Conservation (phyloP, 805 yeast genomes). For the Saturnispora dispora region DNA sequence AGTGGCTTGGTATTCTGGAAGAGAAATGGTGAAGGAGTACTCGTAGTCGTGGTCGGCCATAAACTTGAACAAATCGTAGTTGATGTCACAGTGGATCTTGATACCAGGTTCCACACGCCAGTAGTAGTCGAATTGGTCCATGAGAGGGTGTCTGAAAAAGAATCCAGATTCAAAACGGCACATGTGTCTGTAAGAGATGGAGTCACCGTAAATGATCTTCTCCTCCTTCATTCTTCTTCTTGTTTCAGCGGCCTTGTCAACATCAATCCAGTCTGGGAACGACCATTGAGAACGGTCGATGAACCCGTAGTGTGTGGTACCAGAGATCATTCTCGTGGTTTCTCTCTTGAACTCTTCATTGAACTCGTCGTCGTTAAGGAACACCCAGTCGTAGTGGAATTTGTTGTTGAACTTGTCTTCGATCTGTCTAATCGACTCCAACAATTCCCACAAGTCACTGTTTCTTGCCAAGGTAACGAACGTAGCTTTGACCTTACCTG, state of each 20-base stretch:
- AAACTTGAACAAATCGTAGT: constrained; percentile 71
- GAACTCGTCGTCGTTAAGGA: constrained; percentile 81
- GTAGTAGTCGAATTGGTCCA: constrained; percentile 77
- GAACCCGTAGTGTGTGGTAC: constrained; percentile 65
- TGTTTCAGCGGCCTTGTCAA: constrained; percentile 49
- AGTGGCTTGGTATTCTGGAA: constrained; percentile 66
- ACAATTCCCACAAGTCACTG: constrained; percentile 52
- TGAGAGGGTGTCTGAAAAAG: constrained; percentile 68
- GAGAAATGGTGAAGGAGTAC: constrained; percentile 71
- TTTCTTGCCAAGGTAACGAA: constrained; percentile 77
- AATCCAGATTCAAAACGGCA: constrained; percentile 88
- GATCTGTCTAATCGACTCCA: constrained; percentile 60
- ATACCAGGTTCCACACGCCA: constrained; percentile 94
- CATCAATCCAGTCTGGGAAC: constrained; percentile 76
- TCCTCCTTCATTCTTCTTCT: constrained; percentile 44
- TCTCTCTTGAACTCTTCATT: constrained; percentile 67
- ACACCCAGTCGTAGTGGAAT: constrained; percentile 90
- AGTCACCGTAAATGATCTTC: constrained; percentile 54
- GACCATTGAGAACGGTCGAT: constrained; percentile 86
- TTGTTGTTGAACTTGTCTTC: constrained; percentile 85
- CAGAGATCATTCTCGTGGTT: constrained; percentile 63
- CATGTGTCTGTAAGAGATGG: constrained; percentile 76
- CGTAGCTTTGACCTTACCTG: constrained; percentile 56
- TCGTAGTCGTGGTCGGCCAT: constrained; percentile 69
- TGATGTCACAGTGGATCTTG: constrained; percentile 71